Evolutionary conservation across 805 yeast species (phyloP), one percentile per base, ranked within the genome.

Genomic region (Sugiyamaella floridensis): DNA sequence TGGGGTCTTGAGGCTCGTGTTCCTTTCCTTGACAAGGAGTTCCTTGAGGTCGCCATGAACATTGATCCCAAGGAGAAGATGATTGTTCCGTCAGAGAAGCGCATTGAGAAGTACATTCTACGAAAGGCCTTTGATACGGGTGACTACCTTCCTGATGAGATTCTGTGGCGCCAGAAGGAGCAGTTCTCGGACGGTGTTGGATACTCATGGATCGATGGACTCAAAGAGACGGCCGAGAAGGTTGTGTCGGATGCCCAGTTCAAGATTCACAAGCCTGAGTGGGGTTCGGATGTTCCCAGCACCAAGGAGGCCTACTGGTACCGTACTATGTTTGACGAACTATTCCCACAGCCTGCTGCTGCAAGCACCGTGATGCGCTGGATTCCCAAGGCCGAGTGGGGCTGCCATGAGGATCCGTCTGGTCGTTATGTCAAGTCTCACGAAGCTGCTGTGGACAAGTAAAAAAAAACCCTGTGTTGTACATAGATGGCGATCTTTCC

Each of bases 351-450:
- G 64, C 78, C 82, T 72, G 93, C 97, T 60, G 99, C 95, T 59
- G 97, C 96, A 55, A 75, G 82, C 42, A 93, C 99, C 16, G 99
- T 93, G 55, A 89, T 88, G 97, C 86, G 99, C 80, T 93, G 99
- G 99, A 75, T 93, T 73, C 99, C 99, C 70, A 93, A 93, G 80
- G 98, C 98, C 58, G 99, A 93, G 72, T 93, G 99, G 99, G 99
- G 99, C 61, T 93, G 99, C 76, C 89, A 90, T 67, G 96, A 85
- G 65, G 99, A 93, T 73, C 99, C 99, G 51, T 86, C 96, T 52
- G 99, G 99, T 60, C 87, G 99, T 76, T 92, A 77, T 68, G 97
- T 96, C 62, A 81, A 86, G 76, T 82, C 86, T 63, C 99, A 93
- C 71, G 55, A 52, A 14, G 56, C 62, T 18, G 53, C 50, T 28